Evolutionary conservation across 2,329 filamentous ascomycete species (phyloP), one percentile per base, ranked within the genome.

Genomic region (Metarhizium guizhouense): DNA sequence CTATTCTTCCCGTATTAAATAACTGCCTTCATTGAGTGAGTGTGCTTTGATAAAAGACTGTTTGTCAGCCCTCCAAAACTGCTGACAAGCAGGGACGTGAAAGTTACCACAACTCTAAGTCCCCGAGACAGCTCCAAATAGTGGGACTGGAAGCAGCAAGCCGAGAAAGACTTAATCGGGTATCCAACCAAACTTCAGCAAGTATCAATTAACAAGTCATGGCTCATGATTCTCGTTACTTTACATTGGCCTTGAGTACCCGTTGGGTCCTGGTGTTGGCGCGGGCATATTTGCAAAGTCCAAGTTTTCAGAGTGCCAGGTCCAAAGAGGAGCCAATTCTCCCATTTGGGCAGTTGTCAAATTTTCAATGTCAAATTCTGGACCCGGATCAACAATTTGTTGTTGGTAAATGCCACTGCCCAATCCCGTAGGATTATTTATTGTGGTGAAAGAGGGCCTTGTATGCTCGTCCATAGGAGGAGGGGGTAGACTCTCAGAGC

Each of bases 261-360:
- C 45, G 18, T n/a, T 18, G 4, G 51, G 43, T 7, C 48, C 54
- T 11, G 20, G 13, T 3, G 29, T 18, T 11, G 32, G 20, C 8
- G 40, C 51, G 4, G 47, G 34, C 43, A 54, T 53, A 29, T 48
- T 54, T 18, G 48, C 51, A 51, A 60, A 56, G 36, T 59, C 54
- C 25, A 64, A 25, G 25, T 64, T 64, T 43, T 48, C 58, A 30
- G 61, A 63, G 47, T 64, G 62, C 62, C 62, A 64, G 32, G 30
- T 59, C 62, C 62, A 64, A 2, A 64, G 52, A 1, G 62, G 62
- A 8, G 62, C 62, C 2, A 64, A 57, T 14, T 61, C 61, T 11
- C 62, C 62, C 16, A 64, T 55, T 45, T 64, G 58, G 1, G 55
- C 57, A 7, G 61, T 56, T n/a, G 62, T 61, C 4, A 64, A 52